Base-by-base conservation (phyloP, 768 basidiomycete species). In the Mycena alexandri region DNA sequence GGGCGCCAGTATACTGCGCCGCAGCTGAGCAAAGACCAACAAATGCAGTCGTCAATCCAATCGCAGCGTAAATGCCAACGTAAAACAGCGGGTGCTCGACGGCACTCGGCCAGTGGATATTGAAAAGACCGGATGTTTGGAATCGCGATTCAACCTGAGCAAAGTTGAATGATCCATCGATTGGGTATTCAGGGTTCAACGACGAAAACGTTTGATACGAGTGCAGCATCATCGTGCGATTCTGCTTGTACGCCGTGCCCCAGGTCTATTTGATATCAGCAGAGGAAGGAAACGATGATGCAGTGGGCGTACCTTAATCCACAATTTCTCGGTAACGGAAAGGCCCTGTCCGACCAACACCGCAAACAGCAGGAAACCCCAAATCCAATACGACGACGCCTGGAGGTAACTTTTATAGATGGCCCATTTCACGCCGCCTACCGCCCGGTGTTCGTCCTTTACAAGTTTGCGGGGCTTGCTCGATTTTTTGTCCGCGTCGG, bases 361-460 rank as follows among this genome's bases (percentile, higher is more conserved):
- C 48, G 89, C 75, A 51, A 81, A 65, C 9, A 76, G 75, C 17
- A 91, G 78, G 72, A 89, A 84, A 5, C 48, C 78, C 90, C 90
- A 92, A 2, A 87, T 90, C 85, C 84, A 89, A 70, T 90, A 91
- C 0, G 89, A 90, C 90, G 91, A 90, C 19, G 89, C 91, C 75
- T 87, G 84, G 65, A 95, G 74, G 73, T 96, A 93, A 8, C 86
- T 81, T 14, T 88, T 85, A 64, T 90, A 90, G 36, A 90, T 83
- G 1, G 80, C 78, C 91, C 93, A 94, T 73, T 93, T 93, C 34
- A 96, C 94, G 42, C 90, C 89, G 0, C 95, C 95, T 2, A 85
- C 84, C 68, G 93, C 92, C 48, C 94, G 77, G 65, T 93, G 90
- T 74, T 96, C 94, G 53, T 95, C 94, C 74, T 94, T 90, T 63